A percentile compares a stretch with the other conserved stretches of the same genome.
These are phyloP conservation scores for Halteria grandinella DNA, from an alignment of 73 alveolate genomes.

Conservation along the genomic window DNA sequence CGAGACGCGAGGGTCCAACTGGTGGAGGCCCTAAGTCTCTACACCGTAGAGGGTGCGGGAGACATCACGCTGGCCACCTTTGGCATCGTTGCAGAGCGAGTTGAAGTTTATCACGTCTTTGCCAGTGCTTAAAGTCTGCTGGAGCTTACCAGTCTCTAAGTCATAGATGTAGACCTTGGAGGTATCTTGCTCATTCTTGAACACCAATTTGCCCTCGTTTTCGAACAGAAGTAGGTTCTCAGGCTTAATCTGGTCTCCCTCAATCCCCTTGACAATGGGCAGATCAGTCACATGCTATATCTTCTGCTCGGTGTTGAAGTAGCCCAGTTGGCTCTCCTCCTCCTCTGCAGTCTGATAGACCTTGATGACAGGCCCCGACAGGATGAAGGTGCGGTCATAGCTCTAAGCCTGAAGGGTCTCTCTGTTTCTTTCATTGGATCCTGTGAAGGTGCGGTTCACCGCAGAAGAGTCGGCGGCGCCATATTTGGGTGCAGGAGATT, in stretches of 20 bases:
- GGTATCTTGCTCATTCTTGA: conserved; percentile 27
- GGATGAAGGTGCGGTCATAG: conserved; percentile 51
- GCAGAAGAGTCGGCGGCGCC: not conserved
- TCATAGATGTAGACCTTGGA: conserved; percentile 40
- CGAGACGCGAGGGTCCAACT: conserved; percentile 55
- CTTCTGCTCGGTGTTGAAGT: not conserved
- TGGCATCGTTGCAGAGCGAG: conserved; percentile 20
- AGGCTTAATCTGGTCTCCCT: conserved; percentile 33
- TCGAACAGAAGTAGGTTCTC: conserved; percentile 44
- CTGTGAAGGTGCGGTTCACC: not conserved
- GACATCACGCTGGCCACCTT: conserved; percentile 43
- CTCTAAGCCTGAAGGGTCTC: conserved; percentile 58
- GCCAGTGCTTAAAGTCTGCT: conserved; percentile 23
- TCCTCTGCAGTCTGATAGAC: conserved; percentile 38
- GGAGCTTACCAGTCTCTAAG: conserved; percentile 55
- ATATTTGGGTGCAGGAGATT: not conserved
- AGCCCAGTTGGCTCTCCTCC: conserved; percentile 20
- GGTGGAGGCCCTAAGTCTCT: conserved; percentile 32
- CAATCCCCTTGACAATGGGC: conserved; percentile 26
- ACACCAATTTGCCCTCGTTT: conserved; percentile 40
- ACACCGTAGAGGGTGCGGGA: conserved; percentile 14
- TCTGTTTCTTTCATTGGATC: conserved; percentile 1
- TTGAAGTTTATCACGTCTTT: conserved; percentile 19
- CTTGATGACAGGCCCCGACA: conserved; percentile 42
- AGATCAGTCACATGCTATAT: conserved; percentile 26